phyloP scores from a whole-genome alignment of 2,329 filamentous ascomycete genomes.

The Claviceps citrina region DNA sequence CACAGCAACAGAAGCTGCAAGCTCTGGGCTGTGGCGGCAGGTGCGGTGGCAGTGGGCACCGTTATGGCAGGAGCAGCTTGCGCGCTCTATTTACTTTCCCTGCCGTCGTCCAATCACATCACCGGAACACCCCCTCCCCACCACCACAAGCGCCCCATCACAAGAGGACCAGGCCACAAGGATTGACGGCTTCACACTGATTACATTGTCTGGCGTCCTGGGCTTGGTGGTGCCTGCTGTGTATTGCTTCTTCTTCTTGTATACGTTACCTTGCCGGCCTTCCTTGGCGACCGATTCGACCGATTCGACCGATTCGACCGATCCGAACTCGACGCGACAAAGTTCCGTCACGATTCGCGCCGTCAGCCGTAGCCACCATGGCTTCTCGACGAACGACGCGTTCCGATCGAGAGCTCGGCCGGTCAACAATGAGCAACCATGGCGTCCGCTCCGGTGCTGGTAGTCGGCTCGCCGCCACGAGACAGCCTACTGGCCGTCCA shows the following conservation, averaged over 20 bases:
- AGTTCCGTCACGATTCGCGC: neutral
- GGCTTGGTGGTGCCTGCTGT: neutral
- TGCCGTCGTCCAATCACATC: too few species aligned
- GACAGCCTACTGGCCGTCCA: constrained; percentile 2
- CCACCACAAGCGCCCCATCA: constrained; percentile 1
- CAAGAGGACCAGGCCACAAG: neutral
- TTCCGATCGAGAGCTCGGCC: constrained; percentile 6
- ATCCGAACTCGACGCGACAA: neutral
- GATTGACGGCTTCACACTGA: neutral
- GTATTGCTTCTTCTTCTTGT: neutral
- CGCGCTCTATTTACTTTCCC: constrained; percentile 3
- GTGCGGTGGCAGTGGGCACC: too few species aligned
- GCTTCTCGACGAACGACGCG: constrained; percentile 8
- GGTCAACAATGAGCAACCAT: constrained; percentile 4
- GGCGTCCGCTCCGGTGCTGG: constrained; percentile 1
- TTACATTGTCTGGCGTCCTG: neutral
- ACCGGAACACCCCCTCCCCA: too few species aligned
- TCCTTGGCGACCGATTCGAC: neutral
- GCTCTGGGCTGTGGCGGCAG: too few species aligned
- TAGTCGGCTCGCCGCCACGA: constrained; percentile 2
- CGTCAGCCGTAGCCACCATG: constrained; percentile 3
- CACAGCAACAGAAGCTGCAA: neutral
- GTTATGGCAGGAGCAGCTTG: too few species aligned
- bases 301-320: too few species aligned
- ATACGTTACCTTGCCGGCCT: neutral